These are phyloP conservation scores for Leishmania turanica DNA, from an alignment of 208 protist genomes.

Conservation along the genomic window DNA sequence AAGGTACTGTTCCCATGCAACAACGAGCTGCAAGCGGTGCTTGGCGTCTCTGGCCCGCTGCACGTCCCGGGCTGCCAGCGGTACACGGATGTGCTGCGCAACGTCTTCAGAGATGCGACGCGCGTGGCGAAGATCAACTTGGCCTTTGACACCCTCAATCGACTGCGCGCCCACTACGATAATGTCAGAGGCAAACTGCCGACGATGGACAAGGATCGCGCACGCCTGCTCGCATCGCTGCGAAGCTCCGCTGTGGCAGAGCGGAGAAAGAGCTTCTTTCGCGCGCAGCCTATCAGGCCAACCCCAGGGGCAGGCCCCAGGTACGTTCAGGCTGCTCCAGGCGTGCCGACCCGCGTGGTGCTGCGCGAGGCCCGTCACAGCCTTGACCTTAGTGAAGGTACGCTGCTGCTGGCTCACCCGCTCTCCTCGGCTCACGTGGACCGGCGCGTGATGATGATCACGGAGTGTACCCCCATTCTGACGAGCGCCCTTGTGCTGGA, in stretches of 20 bases:
- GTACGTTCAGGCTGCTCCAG: constrained; percentile 45
- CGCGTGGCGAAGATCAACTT: constrained; percentile 49
- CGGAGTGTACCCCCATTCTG: constrained; percentile 59
- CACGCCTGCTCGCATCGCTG: constrained; percentile 40
- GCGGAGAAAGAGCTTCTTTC: constrained; percentile 42
- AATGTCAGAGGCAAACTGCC: constrained; percentile 58
- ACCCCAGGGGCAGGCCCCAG: constrained; percentile 4
- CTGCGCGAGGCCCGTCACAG: constrained; percentile 35
- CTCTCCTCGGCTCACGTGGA: constrained; percentile 83
- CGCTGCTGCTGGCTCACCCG: constrained; percentile 78
- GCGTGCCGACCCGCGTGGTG: constrained; percentile 53
- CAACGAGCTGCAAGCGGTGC: no score
- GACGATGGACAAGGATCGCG: constrained; percentile 51
- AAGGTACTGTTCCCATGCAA: no score
- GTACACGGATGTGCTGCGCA: constrained; percentile 60
- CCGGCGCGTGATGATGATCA: constrained; percentile 81
- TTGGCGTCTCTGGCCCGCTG: no score
- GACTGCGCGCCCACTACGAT: constrained; percentile 70
- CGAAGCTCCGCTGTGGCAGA: constrained; percentile 25
- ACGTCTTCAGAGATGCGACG: constrained; percentile 50
- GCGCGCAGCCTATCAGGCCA: constrained; percentile 41
- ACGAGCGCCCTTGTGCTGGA: constrained; percentile 82
- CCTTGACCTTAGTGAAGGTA: constrained; percentile 66
- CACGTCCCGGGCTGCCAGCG: not conserved
- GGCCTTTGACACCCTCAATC: constrained; percentile 76